These are phyloP conservation scores for Phellinidium pouzarii DNA, from an alignment of 1,284 basidiomycete genomes.

Conservation along the genomic window DNA sequence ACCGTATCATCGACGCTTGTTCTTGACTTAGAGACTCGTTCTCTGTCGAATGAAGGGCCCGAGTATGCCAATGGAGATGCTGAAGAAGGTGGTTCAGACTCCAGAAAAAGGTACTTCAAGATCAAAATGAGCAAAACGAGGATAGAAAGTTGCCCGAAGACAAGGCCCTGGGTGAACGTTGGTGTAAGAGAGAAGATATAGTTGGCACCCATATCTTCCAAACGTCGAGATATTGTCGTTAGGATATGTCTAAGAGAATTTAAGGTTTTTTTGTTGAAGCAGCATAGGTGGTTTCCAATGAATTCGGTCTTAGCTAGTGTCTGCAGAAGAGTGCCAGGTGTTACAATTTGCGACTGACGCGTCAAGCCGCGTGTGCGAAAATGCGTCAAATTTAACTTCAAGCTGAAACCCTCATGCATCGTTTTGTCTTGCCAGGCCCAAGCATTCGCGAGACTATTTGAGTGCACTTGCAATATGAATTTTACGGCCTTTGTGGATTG, in stretches of 20 bases:
- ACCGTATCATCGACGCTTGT: conserved; percentile 20
- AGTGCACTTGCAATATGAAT: conserved; percentile 3
- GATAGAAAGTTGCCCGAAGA: conserved; percentile 75
- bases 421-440: no score
- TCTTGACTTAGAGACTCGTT: conserved; percentile 18
- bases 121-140: conserved; percentile 60
- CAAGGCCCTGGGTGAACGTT: conserved; percentile 78
- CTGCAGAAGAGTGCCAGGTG: no score
- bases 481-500: conserved; percentile 58
- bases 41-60: conserved; percentile 9
- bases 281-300: background rate
- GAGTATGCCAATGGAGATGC: conserved; percentile 21
- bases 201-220: conserved; percentile 44
- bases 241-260: background rate
- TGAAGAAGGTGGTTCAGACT: conserved; percentile 47
- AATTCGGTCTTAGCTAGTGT: no score
- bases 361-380: no score
- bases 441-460: no score
- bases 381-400: background rate
- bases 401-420: background rate
- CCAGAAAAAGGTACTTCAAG: conserved; percentile 78
- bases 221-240: background rate
- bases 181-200: conserved; percentile 69
- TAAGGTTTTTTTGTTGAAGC: background rate
- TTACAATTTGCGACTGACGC: no score